Percentiles rank a stretch among this genome's conserved stretches.
These are phyloP conservation scores for Fagus sylvatica DNA, from an alignment of 306 rosid species.

Conservation along the genomic window DNA sequence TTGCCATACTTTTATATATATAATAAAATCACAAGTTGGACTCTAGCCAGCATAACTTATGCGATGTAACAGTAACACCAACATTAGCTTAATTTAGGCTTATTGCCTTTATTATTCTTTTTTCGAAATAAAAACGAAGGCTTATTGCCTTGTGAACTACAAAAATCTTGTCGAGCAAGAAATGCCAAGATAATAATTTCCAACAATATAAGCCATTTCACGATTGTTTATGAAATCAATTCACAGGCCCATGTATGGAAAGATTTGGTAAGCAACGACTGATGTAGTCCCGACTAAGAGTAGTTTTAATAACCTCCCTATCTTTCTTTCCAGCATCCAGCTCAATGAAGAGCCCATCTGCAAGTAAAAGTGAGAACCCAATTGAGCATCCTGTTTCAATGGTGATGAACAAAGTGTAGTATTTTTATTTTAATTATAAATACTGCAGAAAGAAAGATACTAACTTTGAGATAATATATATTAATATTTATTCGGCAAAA, in stretches of 20 bases:
- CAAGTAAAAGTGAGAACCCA: constrained; percentile 23
- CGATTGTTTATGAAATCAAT: neutral
- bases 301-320: constrained; percentile 77
- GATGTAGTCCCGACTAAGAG: constrained; percentile 78
- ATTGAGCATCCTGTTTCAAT: neutral
- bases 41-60: neutral
- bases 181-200: constrained; percentile 10
- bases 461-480: too few species aligned
- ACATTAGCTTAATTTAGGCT: neutral
- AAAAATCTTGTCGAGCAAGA: constrained; percentile 27
- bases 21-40: too few species aligned
- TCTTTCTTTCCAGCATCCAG: constrained; percentile 77
- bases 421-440: neutral
- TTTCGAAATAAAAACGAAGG: neutral
- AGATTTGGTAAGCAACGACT: constrained; percentile 67
- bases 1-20: too few species aligned
- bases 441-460: too few species aligned
- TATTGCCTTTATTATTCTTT: neutral
- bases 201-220: neutral
- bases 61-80: neutral
- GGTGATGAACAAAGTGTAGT: neutral
- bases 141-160: constrained; percentile 57
- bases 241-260: constrained; percentile 81
- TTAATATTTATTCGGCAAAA: too few species aligned
- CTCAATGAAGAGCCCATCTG: constrained; percentile 70